Percentiles rank a stretch among this genome's conserved stretches.
These are phyloP conservation scores for Macrolepiota fuliginosa DNA, from an alignment of 768 basidiomycete genomes.

Conservation along the genomic window DNA sequence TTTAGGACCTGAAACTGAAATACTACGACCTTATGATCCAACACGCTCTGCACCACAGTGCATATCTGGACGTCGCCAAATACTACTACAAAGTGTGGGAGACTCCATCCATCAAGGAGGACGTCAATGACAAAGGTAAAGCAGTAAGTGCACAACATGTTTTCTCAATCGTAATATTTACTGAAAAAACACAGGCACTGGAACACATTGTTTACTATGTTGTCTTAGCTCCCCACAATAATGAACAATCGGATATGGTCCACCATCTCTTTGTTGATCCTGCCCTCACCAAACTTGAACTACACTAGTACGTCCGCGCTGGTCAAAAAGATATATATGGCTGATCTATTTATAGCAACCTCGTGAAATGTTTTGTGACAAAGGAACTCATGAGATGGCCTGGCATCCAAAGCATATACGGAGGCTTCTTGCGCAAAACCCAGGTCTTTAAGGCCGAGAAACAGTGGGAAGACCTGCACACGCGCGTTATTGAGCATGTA, in stretches of 20 bases:
- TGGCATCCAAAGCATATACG: conserved; percentile 86
- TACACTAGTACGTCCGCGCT: conserved; percentile 66
- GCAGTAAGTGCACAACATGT: conserved; percentile 42
- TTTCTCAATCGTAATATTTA: conserved; percentile 11
- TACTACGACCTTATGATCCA: conserved; percentile 98
- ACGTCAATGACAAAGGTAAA: conserved; percentile 66
- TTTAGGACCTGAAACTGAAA: conserved; percentile 90
- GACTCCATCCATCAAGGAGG: conserved; percentile 89
- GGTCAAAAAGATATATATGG: conserved; percentile 6
- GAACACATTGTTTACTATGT: conserved; percentile 96
- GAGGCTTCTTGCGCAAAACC: conserved; percentile 75
- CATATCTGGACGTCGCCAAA: conserved; percentile 92
- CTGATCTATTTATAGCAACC: conserved; percentile 56
- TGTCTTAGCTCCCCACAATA: conserved; percentile 89
- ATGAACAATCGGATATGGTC: conserved; percentile 97
- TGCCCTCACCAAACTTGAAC: conserved; percentile 73
- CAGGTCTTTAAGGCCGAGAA: conserved; percentile 77
- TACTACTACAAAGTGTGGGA: conserved; percentile 98
- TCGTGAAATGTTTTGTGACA: conserved; percentile 92
- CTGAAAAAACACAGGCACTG: conserved; percentile 60
- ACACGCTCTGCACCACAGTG: conserved; percentile 78
- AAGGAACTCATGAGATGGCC: conserved; percentile 97
- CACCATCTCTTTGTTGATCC: conserved; percentile 82
- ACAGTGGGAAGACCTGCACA: conserved; percentile 94
- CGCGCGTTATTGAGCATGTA: conserved; percentile 95